phyloP scores from a whole-genome alignment of 495 filamentous ascomycete species.

The Tuber magnatum region DNA sequence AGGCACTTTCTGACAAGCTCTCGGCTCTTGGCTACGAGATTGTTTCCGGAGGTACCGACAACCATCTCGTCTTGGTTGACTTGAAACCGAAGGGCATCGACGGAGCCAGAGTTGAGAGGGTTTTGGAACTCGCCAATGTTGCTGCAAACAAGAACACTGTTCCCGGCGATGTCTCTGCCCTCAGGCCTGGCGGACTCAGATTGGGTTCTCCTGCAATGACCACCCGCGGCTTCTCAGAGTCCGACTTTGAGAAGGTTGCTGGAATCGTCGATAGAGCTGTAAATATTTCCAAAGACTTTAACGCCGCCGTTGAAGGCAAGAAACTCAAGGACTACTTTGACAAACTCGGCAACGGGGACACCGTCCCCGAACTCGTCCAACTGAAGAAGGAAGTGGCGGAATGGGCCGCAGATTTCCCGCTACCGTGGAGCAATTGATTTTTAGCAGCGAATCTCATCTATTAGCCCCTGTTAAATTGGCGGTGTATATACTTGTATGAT shows the following conservation, averaged over 20 bases:
- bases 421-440: slow-evolving; percentile 67
- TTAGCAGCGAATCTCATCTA: slow-evolving; percentile 8
- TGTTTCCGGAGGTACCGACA: slow-evolving; percentile 90
- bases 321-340: slow-evolving; percentile 83
- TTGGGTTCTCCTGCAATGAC: slow-evolving; percentile 98
- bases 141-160: slow-evolving; percentile 99
- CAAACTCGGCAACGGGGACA: slow-evolving; percentile 72
- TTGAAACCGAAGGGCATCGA: slow-evolving; percentile 85
- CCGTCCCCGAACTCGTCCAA: slow-evolving; percentile 75
- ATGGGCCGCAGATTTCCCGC: slow-evolving; percentile 86
- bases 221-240: slow-evolving; percentile 77
- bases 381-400: slow-evolving; percentile 84
- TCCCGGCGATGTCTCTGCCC: slow-evolving; percentile 84
- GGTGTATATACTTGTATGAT: neutral
- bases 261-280: slow-evolving; percentile 92
- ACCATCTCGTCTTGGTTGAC: slow-evolving; percentile 93
- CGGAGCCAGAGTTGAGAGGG: slow-evolving; percentile 86
- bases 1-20: slow-evolving; percentile 70
- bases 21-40: slow-evolving; percentile 80
- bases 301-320: slow-evolving; percentile 74
- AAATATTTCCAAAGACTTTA: slow-evolving; percentile 70
- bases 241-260: slow-evolving; percentile 82
- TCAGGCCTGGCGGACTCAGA: slow-evolving; percentile 84
- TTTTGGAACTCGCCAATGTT: slow-evolving; percentile 88
- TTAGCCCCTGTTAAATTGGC: neutral